Evolutionary conservation across 2,329 filamentous ascomycete species (phyloP).

Genomic region (Aspergillus ustus): DNA sequence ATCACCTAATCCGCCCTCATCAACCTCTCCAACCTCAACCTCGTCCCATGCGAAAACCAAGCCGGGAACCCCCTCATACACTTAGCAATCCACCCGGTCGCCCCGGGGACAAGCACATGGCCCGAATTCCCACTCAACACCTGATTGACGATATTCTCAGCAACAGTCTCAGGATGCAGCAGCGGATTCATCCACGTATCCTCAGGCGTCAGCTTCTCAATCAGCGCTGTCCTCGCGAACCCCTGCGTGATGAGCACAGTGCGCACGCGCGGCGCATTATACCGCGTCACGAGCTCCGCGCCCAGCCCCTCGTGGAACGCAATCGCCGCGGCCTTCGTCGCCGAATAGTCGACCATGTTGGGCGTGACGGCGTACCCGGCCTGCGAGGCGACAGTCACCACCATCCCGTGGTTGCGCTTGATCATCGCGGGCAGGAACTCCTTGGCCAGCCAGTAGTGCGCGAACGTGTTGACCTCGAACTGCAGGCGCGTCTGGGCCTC

Average conservation of each 20-base stretch:
- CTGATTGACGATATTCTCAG: conserved; percentile 65
- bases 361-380: conserved; percentile 66
- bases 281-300: conserved; percentile 62
- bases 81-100: conserved; percentile 49
- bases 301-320: conserved; percentile 70
- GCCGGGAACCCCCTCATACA: conserved; percentile 59
- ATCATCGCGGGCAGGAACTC: conserved; percentile 72
- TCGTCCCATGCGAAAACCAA: conserved; percentile 64
- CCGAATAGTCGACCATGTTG: conserved; percentile 69
- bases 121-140: conserved; percentile 63
- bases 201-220: conserved; percentile 59
- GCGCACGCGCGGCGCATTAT: conserved; percentile 66
- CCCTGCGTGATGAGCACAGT: conserved; percentile 68
- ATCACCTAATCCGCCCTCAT: conserved; percentile 26
- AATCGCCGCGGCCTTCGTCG: conserved; percentile 68
- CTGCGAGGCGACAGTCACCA: conserved; percentile 71
- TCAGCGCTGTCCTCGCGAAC: conserved; percentile 66
- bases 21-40: conserved; percentile 44
- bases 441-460: conserved; percentile 69
- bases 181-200: conserved; percentile 58
- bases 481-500: conserved; percentile 65
- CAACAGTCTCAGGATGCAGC: conserved; percentile 66
- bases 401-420: conserved; percentile 68
- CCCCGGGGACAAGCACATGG: conserved; percentile 60
- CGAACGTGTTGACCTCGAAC: conserved; percentile 72